Percentiles rank a stretch among this genome's conserved stretches.
Evolutionary conservation across 2,329 filamentous ascomycete genomes (phyloP).

Genomic region (Colletotrichum eremochloae): DNA sequence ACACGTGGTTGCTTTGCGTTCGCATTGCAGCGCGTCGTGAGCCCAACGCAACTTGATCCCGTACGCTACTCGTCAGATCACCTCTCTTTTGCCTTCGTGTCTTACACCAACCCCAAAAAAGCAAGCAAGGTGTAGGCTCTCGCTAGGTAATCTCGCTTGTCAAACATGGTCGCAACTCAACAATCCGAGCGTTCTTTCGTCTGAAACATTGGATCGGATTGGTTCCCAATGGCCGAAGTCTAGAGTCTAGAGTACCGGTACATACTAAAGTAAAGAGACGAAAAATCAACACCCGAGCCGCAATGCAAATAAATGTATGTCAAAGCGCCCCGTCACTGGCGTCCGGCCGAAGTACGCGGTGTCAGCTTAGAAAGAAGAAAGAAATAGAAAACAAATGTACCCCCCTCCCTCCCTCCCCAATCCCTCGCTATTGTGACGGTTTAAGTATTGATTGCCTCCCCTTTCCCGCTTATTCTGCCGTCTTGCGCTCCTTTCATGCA

Average conservation of each 20-base stretch:
- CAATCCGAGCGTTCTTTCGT: slow-evolving; percentile 37
- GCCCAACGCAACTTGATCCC: background rate
- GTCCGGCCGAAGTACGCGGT: slow-evolving; percentile 11
- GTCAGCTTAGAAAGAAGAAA: slow-evolving; percentile 13
- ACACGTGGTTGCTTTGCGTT: background rate
- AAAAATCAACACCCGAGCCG: background rate
- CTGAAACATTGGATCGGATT: slow-evolving; percentile 38
- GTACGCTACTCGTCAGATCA: background rate
- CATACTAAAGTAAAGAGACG: background rate
- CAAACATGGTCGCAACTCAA: slow-evolving; percentile 4
- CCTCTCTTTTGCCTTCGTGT: slow-evolving; percentile 3
- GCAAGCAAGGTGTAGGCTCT: background rate
- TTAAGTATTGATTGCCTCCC: slow-evolving; percentile 28
- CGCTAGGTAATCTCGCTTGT: slow-evolving; percentile 27
- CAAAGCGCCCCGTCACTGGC: slow-evolving; percentile 5
- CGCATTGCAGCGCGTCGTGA: background rate
- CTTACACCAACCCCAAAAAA: slow-evolving; percentile 2
- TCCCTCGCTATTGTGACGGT: slow-evolving; percentile 27
- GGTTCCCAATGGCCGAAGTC: background rate
- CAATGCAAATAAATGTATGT: background rate
- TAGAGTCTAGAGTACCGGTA: background rate
- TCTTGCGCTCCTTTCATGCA: background rate
- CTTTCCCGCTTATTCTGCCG: background rate
- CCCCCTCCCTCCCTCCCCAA: background rate
- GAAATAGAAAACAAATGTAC: background rate